Evolutionary conservation across 805 yeast genomes (phyloP).

Genomic region (Debaryomyces hansenii): DNA sequence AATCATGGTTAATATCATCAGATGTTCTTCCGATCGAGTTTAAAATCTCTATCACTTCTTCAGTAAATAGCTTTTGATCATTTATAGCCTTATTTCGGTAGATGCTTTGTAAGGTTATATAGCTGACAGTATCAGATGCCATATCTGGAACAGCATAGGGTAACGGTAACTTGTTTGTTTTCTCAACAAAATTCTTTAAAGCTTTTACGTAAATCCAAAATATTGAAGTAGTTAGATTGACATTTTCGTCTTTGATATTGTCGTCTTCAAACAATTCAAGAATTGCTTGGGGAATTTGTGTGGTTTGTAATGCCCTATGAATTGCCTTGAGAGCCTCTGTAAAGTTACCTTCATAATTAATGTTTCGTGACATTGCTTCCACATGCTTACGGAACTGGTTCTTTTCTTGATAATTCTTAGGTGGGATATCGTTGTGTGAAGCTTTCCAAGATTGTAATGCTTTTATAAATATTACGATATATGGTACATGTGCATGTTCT

Average conservation of each 20-base stretch:
- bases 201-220: conserved; percentile 70
- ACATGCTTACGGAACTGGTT: conserved; percentile 37
- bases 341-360: conserved; percentile 51
- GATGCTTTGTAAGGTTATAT: conserved; percentile 55
- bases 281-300: conserved; percentile 32
- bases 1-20: conserved; percentile 31
- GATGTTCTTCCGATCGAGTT: conserved; percentile 23
- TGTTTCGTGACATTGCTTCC: conserved; percentile 40
- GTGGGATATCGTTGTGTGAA: conserved; percentile 27
- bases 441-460: conserved; percentile 46
- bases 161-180: conserved; percentile 54
- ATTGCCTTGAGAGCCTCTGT: conserved; percentile 36
- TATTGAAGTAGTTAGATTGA: conserved; percentile 19
- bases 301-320: conserved; percentile 38
- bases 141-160: conserved; percentile 83
- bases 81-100: conserved; percentile 54
- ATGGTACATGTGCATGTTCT: conserved; percentile 68
- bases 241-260: conserved; percentile 14
- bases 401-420: conserved; percentile 42
- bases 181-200: conserved; percentile 46
- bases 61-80: conserved; percentile 48
- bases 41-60: conserved; percentile 27
- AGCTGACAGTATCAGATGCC: conserved; percentile 72
- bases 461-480: conserved; percentile 58
- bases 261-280: conserved; percentile 21